A percentile compares a stretch with the other conserved stretches of the same genome.
Evolutionary conservation across 768 basidiomycete genomes (phyloP).

Genomic region (Suillus alpinus): DNA sequence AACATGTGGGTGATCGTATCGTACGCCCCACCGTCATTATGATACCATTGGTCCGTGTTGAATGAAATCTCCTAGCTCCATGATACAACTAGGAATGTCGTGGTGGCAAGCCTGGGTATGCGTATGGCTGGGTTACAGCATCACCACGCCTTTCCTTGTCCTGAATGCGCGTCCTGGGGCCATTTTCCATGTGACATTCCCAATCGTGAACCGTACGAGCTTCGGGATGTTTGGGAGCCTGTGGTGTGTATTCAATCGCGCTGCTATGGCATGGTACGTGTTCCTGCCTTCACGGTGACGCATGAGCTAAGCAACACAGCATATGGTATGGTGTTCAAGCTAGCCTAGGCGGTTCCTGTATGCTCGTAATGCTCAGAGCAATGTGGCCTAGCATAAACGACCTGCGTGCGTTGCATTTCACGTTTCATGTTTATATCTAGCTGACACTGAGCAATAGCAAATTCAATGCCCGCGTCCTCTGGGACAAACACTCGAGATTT

Average conservation of each 20-base stretch:
- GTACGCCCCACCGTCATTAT: not conserved
- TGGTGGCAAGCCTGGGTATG: conserved; percentile 89
- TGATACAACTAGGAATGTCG: conserved; percentile 67
- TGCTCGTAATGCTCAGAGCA: conserved; percentile 68
- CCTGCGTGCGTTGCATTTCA: conserved; percentile 46
- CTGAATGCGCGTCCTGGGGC: conserved; percentile 78
- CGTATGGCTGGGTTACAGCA: conserved; percentile 61
- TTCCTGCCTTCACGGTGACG: conserved; percentile 14
- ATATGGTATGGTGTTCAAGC: conserved; percentile 80
- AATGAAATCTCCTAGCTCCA: conserved; percentile 33
- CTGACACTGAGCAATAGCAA: conserved; percentile 40
- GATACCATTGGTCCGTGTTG: not conserved
- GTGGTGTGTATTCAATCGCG: conserved; percentile 78
- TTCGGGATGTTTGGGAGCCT: conserved; percentile 76
- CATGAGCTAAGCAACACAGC: conserved; percentile 30
- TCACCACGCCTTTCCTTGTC: conserved; percentile 69
- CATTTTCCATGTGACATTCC: conserved; percentile 73
- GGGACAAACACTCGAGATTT: conserved; percentile 74
- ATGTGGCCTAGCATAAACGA: conserved; percentile 74
- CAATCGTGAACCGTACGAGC: conserved; percentile 68
- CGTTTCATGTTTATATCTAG: not conserved
- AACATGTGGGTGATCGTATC: conserved; percentile 83
- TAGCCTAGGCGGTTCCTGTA: conserved; percentile 76
- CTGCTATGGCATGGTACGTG: conserved; percentile 66
- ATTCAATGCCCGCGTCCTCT: conserved; percentile 66